Evolutionary conservation across 164 flowering plant species (phyloP).

Genomic region (Stephania japonica): DNA sequence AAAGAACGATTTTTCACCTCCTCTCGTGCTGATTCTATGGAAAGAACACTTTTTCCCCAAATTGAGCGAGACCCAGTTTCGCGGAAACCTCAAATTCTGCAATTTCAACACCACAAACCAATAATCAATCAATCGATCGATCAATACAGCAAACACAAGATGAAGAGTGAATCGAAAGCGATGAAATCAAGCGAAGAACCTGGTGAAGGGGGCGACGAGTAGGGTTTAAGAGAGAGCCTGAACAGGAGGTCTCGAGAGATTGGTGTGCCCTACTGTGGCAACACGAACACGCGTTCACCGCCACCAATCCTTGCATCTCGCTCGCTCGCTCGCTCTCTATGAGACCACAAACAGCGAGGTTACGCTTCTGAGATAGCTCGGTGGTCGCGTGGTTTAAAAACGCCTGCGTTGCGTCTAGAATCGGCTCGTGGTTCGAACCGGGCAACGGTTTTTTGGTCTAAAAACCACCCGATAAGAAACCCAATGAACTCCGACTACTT

Average conservation of each 20-base stretch:
- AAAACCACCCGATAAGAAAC: no score
- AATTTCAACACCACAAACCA: background rate
- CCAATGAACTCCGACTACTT: no score
- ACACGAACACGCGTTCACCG: slow-evolving; percentile 20
- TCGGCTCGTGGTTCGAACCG: background rate
- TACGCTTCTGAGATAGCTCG: background rate
- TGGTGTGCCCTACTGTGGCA: slow-evolving; percentile 25
- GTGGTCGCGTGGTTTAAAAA: background rate
- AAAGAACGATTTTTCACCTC: slow-evolving; percentile 12
- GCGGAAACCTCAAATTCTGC: slow-evolving; percentile 6
- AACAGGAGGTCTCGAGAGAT: slow-evolving; percentile 38
- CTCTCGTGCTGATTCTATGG: slow-evolving; percentile 11
- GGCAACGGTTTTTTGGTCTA: no score
- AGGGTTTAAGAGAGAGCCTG: slow-evolving; percentile 13
- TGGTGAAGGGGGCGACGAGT: slow-evolving; percentile 14
- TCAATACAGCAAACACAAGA: background rate
- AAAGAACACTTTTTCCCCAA: slow-evolving; percentile 17
- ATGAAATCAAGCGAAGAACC: slow-evolving; percentile 15
- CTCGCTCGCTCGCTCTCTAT: background rate
- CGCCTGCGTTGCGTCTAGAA: background rate
- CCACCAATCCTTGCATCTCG: slow-evolving; percentile 26
- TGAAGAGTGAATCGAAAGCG: background rate
- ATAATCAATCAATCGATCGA: background rate
- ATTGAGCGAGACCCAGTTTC: slow-evolving; percentile 8
- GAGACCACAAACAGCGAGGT: background rate